A percentile compares a stretch with the other conserved stretches of the same genome.
Evolutionary conservation across 331 rosid genomes (phyloP).

Genomic region (Quercus phellos): DNA sequence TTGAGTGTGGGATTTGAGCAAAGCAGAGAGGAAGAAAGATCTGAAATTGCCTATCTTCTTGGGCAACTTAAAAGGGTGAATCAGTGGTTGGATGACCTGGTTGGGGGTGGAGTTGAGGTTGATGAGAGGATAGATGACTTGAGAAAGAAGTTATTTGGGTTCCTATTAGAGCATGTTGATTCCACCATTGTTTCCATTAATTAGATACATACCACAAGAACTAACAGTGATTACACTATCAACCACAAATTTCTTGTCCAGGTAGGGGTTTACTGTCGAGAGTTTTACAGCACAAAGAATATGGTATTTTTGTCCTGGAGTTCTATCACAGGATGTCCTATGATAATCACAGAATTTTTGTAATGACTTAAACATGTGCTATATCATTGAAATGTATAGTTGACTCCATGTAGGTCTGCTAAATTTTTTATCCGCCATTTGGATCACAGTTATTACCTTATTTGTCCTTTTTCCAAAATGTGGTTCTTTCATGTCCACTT

Average conservation of each 20-base stretch:
- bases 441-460: background rate
- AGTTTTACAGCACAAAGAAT: background rate
- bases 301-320: constrained; percentile 3
- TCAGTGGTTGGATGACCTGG: constrained; percentile 55
- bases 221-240: constrained; percentile 24
- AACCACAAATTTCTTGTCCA: constrained; percentile 16
- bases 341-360: background rate
- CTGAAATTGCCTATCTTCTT: constrained; percentile 44
- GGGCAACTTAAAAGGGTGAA: constrained; percentile 65
- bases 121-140: constrained; percentile 46
- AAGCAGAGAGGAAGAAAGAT: constrained; percentile 27
- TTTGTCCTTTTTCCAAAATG: background rate
- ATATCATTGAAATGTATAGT: background rate
- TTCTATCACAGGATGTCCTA: background rate
- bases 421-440: background rate
- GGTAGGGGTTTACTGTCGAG: constrained; percentile 8
- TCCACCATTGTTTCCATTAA: constrained; percentile 25
- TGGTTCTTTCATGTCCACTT: background rate
- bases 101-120: constrained; percentile 23
- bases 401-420: background rate
- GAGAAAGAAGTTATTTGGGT: constrained; percentile 43
- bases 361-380: background rate
- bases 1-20: constrained; percentile 34
- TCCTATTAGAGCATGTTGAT: constrained; percentile 48
- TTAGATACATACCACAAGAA: constrained; percentile 9